phyloP scores from a whole-genome alignment of 164 flowering plant genomes.

The Aristolochia californica region DNA sequence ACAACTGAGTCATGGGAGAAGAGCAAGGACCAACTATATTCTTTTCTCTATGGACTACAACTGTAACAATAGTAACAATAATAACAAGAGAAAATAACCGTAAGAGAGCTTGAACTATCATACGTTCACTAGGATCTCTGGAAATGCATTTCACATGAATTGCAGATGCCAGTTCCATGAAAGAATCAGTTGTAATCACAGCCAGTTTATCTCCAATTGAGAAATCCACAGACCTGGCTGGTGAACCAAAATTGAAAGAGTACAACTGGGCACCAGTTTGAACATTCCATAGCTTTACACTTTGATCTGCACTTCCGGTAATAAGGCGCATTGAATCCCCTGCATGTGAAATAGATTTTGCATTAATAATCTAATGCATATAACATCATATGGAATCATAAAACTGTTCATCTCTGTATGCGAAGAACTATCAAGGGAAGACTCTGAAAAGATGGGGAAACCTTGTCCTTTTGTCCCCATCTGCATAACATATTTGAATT shows the following conservation, averaged over 20 bases:
- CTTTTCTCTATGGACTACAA: too few relatives aligned
- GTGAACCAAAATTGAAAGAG: conserved; percentile 60
- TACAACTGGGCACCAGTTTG: conserved; percentile 49
- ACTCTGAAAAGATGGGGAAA: neutral
- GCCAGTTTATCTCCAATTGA: conserved; percentile 74
- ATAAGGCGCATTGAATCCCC: conserved; percentile 72
- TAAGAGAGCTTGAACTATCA: conserved; percentile 7
- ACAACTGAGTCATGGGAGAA: too few relatives aligned
- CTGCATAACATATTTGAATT: too few relatives aligned
- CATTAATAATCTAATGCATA: neutral
- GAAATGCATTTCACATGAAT: conserved; percentile 78
- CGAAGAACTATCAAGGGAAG: neutral
- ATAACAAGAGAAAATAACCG: too few relatives aligned
- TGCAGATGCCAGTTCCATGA: conserved; percentile 71
- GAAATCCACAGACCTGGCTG: conserved; percentile 76
- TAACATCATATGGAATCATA: too few relatives aligned
- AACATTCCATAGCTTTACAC: conserved; percentile 80
- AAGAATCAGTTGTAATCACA: conserved; percentile 83
- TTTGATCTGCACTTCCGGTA: conserved; percentile 85
- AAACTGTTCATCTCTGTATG: too few relatives aligned
- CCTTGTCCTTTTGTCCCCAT: too few relatives aligned
- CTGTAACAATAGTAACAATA: too few relatives aligned
- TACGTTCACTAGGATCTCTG: conserved; percentile 61
- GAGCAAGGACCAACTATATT: too few relatives aligned
- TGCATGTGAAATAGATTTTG: conserved; percentile 7